phyloP scores from a whole-genome alignment of 345 rosid species.

The Luvunga scandens region DNA sequence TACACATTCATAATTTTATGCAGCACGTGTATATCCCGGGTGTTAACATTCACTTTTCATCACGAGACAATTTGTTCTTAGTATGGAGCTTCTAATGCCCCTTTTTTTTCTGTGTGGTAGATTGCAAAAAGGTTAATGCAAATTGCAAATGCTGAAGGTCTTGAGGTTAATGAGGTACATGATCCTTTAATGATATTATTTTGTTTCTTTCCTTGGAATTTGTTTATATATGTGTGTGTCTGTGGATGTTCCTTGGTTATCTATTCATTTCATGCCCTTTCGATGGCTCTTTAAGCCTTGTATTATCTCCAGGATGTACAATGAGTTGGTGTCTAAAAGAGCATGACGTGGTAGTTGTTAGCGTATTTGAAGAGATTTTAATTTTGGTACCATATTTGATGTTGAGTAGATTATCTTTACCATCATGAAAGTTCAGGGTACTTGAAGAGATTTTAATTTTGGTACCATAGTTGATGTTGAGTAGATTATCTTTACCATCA shows the following conservation, averaged over 20 bases:
- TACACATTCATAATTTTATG: not conserved
- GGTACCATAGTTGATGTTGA: not conserved
- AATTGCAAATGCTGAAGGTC: constrained; percentile 79
- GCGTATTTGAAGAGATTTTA: not conserved
- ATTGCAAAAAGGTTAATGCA: constrained; percentile 95
- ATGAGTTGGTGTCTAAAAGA: not conserved
- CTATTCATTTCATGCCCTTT: not conserved
- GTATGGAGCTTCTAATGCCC: constrained; percentile 11
- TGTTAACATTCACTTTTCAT: not conserved
- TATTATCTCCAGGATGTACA: not conserved
- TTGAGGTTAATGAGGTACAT: constrained; percentile 70
- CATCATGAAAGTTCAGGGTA: not conserved
- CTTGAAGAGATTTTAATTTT: not conserved
- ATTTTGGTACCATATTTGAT: not conserved
- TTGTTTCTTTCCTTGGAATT: constrained; percentile 4
- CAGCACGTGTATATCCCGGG: not conserved
- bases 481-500: not conserved
- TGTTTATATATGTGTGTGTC: constrained; percentile 10
- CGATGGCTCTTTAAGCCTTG: not conserved
- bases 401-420: not conserved
- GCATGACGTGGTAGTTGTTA: not conserved
- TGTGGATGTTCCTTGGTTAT: not conserved
- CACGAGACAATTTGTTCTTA: not conserved
- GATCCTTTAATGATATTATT: not conserved
- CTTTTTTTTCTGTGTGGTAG: constrained; percentile 39